Evolutionary conservation across 1,284 basidiomycete genomes (phyloP), one percentile per base, ranked within the genome.

Genomic region (Ustilago shanxiensis): DNA sequence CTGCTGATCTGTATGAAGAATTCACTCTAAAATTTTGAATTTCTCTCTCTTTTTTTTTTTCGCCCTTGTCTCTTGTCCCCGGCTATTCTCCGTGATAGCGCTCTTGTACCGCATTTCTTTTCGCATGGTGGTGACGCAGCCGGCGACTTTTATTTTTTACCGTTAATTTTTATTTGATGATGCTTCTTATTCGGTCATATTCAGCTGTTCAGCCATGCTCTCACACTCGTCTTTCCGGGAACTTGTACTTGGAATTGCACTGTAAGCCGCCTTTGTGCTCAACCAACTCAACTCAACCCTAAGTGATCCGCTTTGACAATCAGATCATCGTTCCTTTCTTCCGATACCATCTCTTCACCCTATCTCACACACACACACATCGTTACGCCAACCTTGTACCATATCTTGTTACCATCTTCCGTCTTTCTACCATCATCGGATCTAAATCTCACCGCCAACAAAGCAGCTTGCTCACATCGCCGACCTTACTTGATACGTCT

Each of bases 111-210:
- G 2, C 13, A 24, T 11, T 44, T 37, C 37, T 41, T 29, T 41
- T 11, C 37, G 10, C 18, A 1, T 39, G 37, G 29, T 20, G 39
- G 59, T 61, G 59, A 61, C 59, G 59, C 59, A 47, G 28, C 50
- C 59, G 59, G 59, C 59, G 59, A 53, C 59, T 61, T 61, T 29
- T 52, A 2, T 37, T 53, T 57, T 47, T 47, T 22, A 13, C 2
- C 14, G 24, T 51, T 10, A 16, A 41, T 16, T 41, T 41, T n/a
- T 0, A 35, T 6, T 11, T 50, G 6, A 8, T 24, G 22, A n/a
- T n/a, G 31, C 31, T 20, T 49, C 18, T 28, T 51, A 6, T 51
- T 29, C 45, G n/a, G 18, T 47, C 20, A 22, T 51, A 6, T 51
- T 29, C 45, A 7, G 18, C 24, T 14, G 14, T 47, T 47, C 31